These are phyloP conservation scores for Sugiyamaella neomexicana DNA, from an alignment of 1,139 yeast species.

Conservation along the genomic window DNA sequence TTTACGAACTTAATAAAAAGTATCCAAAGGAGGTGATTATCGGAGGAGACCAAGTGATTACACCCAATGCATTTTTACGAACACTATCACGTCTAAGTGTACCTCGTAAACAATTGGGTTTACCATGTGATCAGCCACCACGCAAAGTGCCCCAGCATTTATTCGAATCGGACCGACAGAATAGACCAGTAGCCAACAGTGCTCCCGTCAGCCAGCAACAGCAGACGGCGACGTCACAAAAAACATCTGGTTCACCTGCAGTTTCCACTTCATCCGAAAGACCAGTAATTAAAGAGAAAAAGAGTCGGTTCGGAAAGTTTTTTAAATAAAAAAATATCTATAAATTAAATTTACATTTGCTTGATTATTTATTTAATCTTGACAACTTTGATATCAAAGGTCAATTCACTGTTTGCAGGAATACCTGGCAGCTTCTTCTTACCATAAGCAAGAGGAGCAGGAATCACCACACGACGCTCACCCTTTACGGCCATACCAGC, in stretches of 20 bases:
- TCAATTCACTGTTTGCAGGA: constrained; percentile 94
- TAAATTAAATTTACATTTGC: constrained; percentile 13
- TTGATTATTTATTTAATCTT: constrained; percentile 64
- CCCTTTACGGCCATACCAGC: constrained; percentile 99
- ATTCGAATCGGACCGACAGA: constrained; percentile 36
- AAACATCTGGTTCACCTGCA: constrained; percentile 1
- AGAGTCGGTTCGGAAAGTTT: constrained; percentile 28
- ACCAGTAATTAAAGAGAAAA: constrained; percentile 23
- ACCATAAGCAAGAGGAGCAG: constrained; percentile 96
- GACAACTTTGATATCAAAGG: constrained; percentile 93
- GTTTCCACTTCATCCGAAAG: constrained; percentile 10
- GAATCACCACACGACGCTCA: constrained; percentile 96
- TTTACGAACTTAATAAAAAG: constrained; percentile 65
- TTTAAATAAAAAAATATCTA: constrained; percentile 23
- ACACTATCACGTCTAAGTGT: constrained; percentile 34
- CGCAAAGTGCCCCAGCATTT: constrained; percentile 34
- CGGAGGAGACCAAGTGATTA: constrained; percentile 77
- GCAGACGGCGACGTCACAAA: too few relatives aligned
- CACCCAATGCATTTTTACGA: constrained; percentile 57
- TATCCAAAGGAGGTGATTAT: constrained; percentile 73
- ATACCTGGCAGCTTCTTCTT: constrained; percentile 92
- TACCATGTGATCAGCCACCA: constrained; percentile 36
- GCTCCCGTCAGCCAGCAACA: constrained; percentile 1
- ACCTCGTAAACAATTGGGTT: constrained; percentile 34
- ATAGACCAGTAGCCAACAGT: constrained; percentile 17